Percentiles rank a stretch among this genome's conserved stretches.
These are phyloP conservation scores for Trypanosoma avium DNA, from an alignment of 208 protist genomes.

Conservation along the genomic window DNA sequence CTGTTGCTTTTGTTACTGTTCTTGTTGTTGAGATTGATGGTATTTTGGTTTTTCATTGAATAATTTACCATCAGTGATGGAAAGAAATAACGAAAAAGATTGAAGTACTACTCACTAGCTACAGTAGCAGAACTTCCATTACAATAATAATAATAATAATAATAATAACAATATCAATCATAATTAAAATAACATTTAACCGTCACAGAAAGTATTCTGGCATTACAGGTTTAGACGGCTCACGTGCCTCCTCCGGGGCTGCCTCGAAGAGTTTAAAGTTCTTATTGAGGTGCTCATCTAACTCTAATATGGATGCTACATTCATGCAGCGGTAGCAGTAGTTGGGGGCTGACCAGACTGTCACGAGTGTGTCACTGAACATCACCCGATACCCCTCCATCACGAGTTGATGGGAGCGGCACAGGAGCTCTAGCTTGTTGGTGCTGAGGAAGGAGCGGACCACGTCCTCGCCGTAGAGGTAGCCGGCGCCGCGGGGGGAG, in stretches of 20 bases:
- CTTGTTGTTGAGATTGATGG: no score
- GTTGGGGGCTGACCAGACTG: conserved; percentile 96
- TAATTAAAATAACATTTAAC: background rate
- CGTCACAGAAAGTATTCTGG: conserved; percentile 81
- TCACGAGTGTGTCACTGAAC: conserved; percentile 94
- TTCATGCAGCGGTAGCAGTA: conserved; percentile 98
- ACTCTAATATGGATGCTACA: conserved; percentile 97
- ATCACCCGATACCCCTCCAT: conserved; percentile 96
- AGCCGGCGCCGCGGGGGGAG: conserved; percentile 98
- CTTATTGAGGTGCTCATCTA: conserved; percentile 97
- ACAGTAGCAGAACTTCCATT: no score
- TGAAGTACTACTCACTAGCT: no score
- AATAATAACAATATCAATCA: no score
- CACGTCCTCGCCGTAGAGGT: conserved; percentile 98
- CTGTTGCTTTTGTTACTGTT: no score
- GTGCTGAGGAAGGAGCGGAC: conserved; percentile 93
- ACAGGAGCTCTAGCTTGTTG: conserved; percentile 95
- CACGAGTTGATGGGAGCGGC: conserved; percentile 95
- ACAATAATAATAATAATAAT: no score
- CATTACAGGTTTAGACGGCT: conserved; percentile 62
- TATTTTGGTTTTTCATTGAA: no score
- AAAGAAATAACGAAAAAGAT: no score
- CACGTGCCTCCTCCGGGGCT: conserved; percentile 94
- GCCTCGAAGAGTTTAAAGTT: conserved; percentile 99
- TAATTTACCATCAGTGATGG: no score